These are phyloP conservation scores for Fusarium gaditjirri DNA, from an alignment of 2,329 filamentous ascomycete genomes.

Conservation along the genomic window DNA sequence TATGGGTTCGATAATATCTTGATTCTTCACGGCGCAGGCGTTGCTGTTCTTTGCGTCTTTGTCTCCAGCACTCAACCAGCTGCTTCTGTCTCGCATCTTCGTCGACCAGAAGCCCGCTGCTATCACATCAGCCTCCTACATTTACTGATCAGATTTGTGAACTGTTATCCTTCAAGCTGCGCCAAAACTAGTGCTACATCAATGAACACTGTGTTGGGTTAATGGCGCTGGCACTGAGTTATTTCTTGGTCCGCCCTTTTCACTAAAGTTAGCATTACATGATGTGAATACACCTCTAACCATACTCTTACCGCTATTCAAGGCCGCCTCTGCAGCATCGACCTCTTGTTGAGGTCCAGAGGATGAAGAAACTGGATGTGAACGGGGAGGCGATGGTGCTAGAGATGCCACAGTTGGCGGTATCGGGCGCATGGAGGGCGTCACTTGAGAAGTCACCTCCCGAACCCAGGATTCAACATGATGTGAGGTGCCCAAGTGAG, in stretches of 20 bases:
- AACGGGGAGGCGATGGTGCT: background rate
- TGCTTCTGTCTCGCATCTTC: background rate
- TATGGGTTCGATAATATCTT: background rate
- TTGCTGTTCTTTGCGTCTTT: background rate
- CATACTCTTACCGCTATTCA: slow-evolving; percentile 1
- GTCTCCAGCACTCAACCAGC: background rate
- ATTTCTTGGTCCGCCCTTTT: background rate
- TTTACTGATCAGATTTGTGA: background rate
- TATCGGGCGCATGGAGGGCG: background rate
- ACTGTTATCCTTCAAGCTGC: background rate
- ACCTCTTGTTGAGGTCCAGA: background rate
- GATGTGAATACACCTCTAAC: background rate
- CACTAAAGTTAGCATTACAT: background rate
- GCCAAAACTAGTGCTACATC: no score
- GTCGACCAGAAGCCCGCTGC: background rate
- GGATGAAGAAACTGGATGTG: background rate
- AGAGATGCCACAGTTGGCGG: background rate
- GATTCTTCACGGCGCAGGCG: background rate
- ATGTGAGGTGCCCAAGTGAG: background rate
- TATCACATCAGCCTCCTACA: background rate
- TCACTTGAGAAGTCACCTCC: background rate
- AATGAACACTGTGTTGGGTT: background rate
- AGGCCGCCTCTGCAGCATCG: background rate
- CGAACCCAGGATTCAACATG: background rate
- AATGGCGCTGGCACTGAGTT: background rate